These are phyloP conservation scores for Ruellia speciosa DNA, from an alignment of 305 asterid species.

Conservation along the genomic window DNA sequence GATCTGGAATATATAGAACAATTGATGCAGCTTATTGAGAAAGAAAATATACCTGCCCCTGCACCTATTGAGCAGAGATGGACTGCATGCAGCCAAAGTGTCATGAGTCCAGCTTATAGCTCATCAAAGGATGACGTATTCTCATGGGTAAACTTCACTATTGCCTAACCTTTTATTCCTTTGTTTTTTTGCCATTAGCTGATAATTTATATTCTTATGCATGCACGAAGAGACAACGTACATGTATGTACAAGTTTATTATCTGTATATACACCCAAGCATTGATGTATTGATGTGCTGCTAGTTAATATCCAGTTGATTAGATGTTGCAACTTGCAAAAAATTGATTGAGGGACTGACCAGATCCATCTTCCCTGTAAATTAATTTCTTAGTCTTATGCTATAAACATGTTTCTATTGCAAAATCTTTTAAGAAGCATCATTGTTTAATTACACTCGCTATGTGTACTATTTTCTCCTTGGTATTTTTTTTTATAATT, in stretches of 20 bases:
- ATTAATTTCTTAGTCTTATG: no score
- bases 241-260: neutral
- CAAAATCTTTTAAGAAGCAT: neutral
- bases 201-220: neutral
- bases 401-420: no score
- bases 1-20: constrained; percentile 80
- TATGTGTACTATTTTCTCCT: neutral
- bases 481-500: neutral
- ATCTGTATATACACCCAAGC: neutral
- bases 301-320: neutral
- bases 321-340: neutral
- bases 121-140: constrained; percentile 64
- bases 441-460: neutral
- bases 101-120: constrained; percentile 94
- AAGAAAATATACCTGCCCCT: constrained; percentile 82
- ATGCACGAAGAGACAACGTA: no score
- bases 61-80: constrained; percentile 98
- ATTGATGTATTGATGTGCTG: constrained; percentile 6
- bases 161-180: neutral
- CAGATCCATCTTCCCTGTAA: neutral
- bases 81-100: constrained; percentile 80
- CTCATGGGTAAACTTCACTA: constrained; percentile 68
- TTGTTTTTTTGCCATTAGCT: neutral
- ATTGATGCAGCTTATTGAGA: constrained; percentile 57
- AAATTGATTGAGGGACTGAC: neutral